phyloP scores from a whole-genome alignment of 2,329 filamentous ascomycete species.

The Clonostachys sp. region DNA sequence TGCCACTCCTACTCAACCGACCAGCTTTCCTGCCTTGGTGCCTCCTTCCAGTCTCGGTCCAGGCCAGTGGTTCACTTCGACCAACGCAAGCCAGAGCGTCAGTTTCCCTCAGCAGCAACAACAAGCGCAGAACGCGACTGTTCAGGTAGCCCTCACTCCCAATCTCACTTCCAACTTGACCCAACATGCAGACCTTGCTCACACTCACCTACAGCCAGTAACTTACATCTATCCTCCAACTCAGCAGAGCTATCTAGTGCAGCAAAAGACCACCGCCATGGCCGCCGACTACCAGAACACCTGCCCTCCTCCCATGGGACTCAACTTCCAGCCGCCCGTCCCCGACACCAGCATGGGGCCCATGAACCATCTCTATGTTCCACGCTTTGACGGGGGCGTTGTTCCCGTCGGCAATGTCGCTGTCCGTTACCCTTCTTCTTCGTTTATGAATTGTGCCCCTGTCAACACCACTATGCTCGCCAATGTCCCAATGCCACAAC shows the following conservation, averaged over 20 bases:
- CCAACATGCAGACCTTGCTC: too few relatives aligned
- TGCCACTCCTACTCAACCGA: slow-evolving; percentile 8
- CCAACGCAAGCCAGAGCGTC: slow-evolving; percentile 24
- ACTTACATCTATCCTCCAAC: too few relatives aligned
- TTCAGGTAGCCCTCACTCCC: too few relatives aligned
- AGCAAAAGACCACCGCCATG: slow-evolving; percentile 15
- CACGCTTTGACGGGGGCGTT: slow-evolving; percentile 39
- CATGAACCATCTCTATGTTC: slow-evolving; percentile 49
- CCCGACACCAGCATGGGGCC: slow-evolving; percentile 53
- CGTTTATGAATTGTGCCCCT: neutral
- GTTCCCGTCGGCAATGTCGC: slow-evolving; percentile 1
- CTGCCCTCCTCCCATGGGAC: slow-evolving; percentile 28
- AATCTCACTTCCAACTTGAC: too few relatives aligned
- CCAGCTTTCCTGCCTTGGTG: slow-evolving; percentile 21
- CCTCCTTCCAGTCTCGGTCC: slow-evolving; percentile 5
- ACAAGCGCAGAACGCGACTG: too few relatives aligned
- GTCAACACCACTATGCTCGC: too few relatives aligned
- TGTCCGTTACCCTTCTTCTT: neutral
- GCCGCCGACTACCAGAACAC: slow-evolving; percentile 35
- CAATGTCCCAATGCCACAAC: too few relatives aligned
- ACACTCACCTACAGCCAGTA: too few relatives aligned
- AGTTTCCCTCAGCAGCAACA: slow-evolving; percentile 2
- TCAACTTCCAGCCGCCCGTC: slow-evolving; percentile 54
- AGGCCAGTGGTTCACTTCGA: slow-evolving; percentile 13
- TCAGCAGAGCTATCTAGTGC: too few relatives aligned